Base-by-base conservation (phyloP, 805 yeast species). In the Zygosaccharomyces lentus region DNA sequence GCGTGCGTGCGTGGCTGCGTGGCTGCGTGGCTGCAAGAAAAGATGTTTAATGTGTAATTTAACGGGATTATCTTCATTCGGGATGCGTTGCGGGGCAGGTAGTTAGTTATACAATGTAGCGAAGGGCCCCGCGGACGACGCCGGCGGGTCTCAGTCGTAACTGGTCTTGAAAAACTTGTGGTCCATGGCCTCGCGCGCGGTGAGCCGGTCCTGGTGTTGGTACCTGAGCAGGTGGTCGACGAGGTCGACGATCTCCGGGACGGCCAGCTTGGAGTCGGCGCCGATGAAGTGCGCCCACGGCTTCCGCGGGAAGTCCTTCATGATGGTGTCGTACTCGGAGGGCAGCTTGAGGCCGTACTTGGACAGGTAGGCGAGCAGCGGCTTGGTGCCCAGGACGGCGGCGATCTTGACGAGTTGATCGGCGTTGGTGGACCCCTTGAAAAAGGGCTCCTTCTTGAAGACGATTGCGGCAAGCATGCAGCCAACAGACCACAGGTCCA, bases 321-420 rank as follows among this genome's bases (percentile, higher is more conserved):
- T 72, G 42, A 75, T 68, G 51, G 80, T 84, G 65, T 88, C 95
- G 64, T 85, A 87, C 59, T 89, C 96, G 27, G 78, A 77, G 40
- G 87, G 82, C 52, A 89, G 74, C 38, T 74, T 73, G 52, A 89
- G 75, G 34, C 77, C 78, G 65, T 88, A 89, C 62, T 82, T 85
- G 42, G 73, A 67, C 53, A 84, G 71, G 64, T 87, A 88, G 40
- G 67, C 69, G 59, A 80, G 70, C 43, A 89, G 72, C 53, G 81
- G 90, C 48, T 82, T 84, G 1, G 96, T 84, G 16, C 96, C 96
- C 56, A 89, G 73, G 1, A 89, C 93, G 50, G 87, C 77, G 10
- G 89, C 96, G 51, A 89, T 88, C 65, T 87, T 90, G 19, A 89
- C 95, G 58, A 89, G 71, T 69, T 89, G 96, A 69, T 89, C 96